Evolutionary conservation across 73 alveolate species (phyloP), one percentile per base, ranked within the genome.

Genomic region (Symbiodinium natans): DNA sequence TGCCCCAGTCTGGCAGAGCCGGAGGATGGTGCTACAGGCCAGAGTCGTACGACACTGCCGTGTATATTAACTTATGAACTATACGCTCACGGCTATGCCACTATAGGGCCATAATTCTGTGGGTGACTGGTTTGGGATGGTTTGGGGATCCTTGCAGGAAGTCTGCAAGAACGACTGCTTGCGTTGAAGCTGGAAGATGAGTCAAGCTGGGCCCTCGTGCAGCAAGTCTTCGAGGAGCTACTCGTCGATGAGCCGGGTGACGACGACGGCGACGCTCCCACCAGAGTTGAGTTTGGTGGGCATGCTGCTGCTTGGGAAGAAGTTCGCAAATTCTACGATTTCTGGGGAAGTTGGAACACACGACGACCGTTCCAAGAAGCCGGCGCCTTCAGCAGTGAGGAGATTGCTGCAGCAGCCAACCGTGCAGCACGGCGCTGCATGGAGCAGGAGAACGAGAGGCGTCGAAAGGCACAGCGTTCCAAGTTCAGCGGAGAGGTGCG

Each of bases 351-450:
- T 34, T 63, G 77, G 77, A 29, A 15, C 36, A 63, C 77, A 29
- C 77, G 77, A 1, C 77, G 77, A 25, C 77, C 77, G 36, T 63
- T 63, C 13, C 36, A 21, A 11, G 31, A 29, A 23, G 77, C 77
- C 77, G 9, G 77, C 36, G 77, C 77, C 1, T 63, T 63, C 34
- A 21, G 38, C 34, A 9, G 19, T 11, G 40, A 63, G 77, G 77
- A 63, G 77, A 21, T 63, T 11, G 77, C 40, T 15, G 31, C 77
- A 63, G 77, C 77, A 19, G 36, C 77, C 77, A 63, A 63, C 77
- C 77, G 77, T 34, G 77, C 77, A 23, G 77, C 77, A 23, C 29
- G 77, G 77, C 77, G 77, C 31, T 63, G 77, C 77, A 63, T 63
- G 77, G 77, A 63, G 77, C 77, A 63, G 34, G 77, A 63, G 77